These are phyloP conservation scores for Chalaropsis thielavioides DNA, from an alignment of 2,329 filamentous ascomycete genomes.

Conservation along the genomic window DNA sequence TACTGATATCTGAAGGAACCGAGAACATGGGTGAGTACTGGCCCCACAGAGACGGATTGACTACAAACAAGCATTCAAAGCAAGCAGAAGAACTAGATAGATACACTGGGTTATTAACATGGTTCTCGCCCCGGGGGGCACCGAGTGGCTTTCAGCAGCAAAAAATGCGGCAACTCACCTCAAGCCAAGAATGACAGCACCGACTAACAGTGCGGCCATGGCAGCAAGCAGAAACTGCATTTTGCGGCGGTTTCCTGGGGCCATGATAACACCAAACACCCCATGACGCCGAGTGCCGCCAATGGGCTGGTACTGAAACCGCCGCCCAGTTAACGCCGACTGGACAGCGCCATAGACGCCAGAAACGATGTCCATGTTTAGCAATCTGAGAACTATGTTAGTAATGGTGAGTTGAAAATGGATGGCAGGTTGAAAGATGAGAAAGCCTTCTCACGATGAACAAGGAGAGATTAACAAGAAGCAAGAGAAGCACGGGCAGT, in stretches of 20 bases:
- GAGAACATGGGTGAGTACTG: conserved; percentile 79
- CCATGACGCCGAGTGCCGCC: neutral
- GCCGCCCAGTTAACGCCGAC: conserved; percentile 8
- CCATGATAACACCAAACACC: neutral
- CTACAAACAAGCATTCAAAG: conserved; percentile 8
- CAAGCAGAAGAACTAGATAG: conserved; percentile 29
- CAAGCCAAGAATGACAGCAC: conserved; percentile 10
- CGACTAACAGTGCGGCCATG: conserved; percentile 2
- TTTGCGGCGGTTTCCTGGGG: conserved; percentile 10
- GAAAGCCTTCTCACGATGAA: neutral
- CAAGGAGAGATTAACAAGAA: neutral
- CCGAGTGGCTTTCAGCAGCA: neutral
- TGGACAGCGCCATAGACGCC: conserved; percentile 4
- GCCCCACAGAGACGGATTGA: conserved; percentile 44
- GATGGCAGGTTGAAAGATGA: neutral
- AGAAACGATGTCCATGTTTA: conserved; percentile 12
- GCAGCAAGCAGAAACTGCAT: conserved; percentile 5
- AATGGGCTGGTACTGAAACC: conserved; percentile 14
- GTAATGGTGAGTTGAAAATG: neutral
- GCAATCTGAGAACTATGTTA: neutral
- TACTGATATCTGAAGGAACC: conserved; percentile 50
- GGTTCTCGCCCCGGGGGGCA: neutral
- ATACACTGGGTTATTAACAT: conserved; percentile 22
- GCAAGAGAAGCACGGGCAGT: neutral
- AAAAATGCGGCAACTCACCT: conserved; percentile 8